phyloP scores from a whole-genome alignment of 2,329 filamentous ascomycete genomes.

The Aureobasidium sp. region DNA sequence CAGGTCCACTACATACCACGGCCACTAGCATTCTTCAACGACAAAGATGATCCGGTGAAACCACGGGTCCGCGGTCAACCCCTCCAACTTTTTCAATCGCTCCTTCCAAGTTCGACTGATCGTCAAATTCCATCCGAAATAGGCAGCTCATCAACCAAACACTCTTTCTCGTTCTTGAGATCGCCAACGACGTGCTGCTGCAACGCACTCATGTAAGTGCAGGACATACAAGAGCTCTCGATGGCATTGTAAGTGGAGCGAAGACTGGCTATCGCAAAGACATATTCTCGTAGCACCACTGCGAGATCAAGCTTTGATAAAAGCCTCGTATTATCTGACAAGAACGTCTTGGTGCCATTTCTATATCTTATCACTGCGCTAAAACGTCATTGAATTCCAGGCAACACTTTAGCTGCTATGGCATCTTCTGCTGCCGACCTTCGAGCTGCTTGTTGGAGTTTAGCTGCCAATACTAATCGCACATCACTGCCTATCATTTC shows the following conservation, averaged over 20 bases:
- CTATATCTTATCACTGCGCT: conserved; percentile 3
- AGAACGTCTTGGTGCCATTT: background rate
- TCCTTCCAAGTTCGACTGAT: background rate
- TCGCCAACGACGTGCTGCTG: background rate
- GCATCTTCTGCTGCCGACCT: background rate
- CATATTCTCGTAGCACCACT: background rate
- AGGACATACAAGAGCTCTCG: background rate
- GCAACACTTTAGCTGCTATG: background rate
- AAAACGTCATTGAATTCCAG: background rate
- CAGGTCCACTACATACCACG: too few relatives aligned
- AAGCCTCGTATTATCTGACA: background rate
- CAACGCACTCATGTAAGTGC: background rate
- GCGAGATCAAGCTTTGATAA: background rate
- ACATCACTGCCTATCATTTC: background rate
- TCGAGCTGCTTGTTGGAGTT: conserved; percentile 13
- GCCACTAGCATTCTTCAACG: too few relatives aligned
- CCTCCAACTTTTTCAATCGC: background rate
- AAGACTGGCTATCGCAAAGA: background rate
- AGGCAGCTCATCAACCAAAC: conserved; percentile 8
- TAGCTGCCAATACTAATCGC: background rate
- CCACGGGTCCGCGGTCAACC: background rate
- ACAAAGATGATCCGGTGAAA: background rate
- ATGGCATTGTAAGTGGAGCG: background rate
- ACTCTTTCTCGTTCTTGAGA: background rate
- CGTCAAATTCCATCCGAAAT: background rate